Evolutionary conservation across 1,284 basidiomycete species (phyloP).

Genomic region (Cryptococcus amylolentus): DNA sequence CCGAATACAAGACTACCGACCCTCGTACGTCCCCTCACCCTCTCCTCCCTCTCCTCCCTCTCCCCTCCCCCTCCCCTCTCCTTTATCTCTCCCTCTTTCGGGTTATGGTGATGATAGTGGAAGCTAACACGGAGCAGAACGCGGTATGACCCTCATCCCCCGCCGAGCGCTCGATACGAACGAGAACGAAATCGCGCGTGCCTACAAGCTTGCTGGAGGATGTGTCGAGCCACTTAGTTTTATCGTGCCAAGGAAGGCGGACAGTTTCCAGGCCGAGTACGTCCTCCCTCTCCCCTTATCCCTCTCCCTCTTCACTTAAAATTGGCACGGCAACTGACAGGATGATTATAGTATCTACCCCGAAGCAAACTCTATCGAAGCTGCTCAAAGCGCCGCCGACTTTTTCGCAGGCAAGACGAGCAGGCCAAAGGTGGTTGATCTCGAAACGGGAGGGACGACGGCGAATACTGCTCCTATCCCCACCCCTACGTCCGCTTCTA

Average conservation of each 20-base stretch:
- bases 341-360: conserved; percentile 75
- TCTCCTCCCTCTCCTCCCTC: too few relatives aligned
- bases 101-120: background rate
- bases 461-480: conserved; percentile 49
- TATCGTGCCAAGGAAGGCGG: conserved; percentile 78
- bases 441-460: conserved; percentile 50
- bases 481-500: conserved; percentile 18
- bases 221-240: conserved; percentile 86
- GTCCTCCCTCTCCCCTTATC: conserved; percentile 6
- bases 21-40: conserved; percentile 52
- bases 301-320: background rate
- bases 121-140: conserved; percentile 55
- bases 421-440: conserved; percentile 61
- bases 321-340: background rate
- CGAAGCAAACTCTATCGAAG: conserved; percentile 74
- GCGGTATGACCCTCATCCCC: conserved; percentile 94
- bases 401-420: conserved; percentile 80
- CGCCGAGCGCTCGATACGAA: conserved; percentile 79
- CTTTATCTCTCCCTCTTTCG: background rate
- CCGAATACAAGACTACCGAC: conserved; percentile 84
- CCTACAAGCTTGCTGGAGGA: conserved; percentile 78
- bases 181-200: conserved; percentile 93
- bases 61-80: too few relatives aligned
- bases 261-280: conserved; percentile 49
- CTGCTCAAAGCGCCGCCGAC: conserved; percentile 74